Evolutionary conservation across 164 flowering plant species (phyloP).

Genomic region (Paratinospora sagittata): DNA sequence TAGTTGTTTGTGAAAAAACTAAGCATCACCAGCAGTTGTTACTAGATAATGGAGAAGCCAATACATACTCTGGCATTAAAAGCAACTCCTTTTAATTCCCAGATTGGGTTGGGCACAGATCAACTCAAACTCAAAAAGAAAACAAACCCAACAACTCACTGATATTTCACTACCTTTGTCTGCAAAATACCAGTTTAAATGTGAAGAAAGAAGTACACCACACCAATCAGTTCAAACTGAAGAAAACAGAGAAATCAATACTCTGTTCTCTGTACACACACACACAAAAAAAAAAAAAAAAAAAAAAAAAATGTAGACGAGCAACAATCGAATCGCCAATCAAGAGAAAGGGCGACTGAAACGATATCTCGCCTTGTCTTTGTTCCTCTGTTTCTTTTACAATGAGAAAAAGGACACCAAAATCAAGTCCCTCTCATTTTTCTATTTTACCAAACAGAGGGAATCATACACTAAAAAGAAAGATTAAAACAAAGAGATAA

Average conservation of each 20-base stretch:
- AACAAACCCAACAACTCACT: too few relatives aligned
- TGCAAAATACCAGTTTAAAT: background rate
- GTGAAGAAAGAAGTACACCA: background rate
- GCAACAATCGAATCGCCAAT: slow-evolving; percentile 17
- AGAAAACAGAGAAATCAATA: background rate
- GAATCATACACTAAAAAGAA: background rate
- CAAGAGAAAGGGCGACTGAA: slow-evolving; percentile 13
- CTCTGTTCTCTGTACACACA: too few relatives aligned
- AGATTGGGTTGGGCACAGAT: too few relatives aligned
- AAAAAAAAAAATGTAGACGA: slow-evolving; percentile 8
- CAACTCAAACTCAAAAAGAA: too few relatives aligned
- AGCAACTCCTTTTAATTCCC: too few relatives aligned
- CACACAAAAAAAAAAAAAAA: background rate
- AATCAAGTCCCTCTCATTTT: background rate
- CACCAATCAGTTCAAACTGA: background rate
- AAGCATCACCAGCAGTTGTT: too few relatives aligned
- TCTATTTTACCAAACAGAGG: slow-evolving; percentile 3
- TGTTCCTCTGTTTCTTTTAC: slow-evolving; percentile 9
- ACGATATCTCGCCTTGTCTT: slow-evolving; percentile 16
- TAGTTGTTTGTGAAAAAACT: too few relatives aligned
- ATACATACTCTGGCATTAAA: too few relatives aligned
- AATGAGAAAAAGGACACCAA: background rate
- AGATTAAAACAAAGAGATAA: background rate
- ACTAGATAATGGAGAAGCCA: too few relatives aligned
- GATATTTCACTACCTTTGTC: background rate